Percentiles rank a stretch among this genome's conserved stretches.
These are phyloP conservation scores for Fusarium sp. DNA, from an alignment of 2,329 filamentous ascomycete species.

Conservation along the genomic window DNA sequence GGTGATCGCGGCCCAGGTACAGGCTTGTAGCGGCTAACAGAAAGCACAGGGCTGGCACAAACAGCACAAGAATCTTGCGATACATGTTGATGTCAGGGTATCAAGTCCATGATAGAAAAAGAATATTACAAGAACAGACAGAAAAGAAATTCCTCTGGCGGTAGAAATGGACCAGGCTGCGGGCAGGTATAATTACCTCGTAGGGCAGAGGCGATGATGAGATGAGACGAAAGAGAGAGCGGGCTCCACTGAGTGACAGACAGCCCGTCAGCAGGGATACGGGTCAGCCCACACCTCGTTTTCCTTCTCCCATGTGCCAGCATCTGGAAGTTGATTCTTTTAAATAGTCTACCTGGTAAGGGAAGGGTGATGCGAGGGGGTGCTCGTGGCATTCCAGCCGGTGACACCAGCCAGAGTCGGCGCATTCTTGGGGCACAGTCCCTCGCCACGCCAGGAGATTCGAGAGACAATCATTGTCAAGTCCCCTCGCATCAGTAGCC, in stretches of 20 bases:
- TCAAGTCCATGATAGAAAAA: too few species aligned
- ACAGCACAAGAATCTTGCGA: slow-evolving; percentile 35
- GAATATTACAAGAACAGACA: too few species aligned
- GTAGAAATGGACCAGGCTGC: too few species aligned
- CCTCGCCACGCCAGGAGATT: too few species aligned
- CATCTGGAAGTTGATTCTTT: too few species aligned
- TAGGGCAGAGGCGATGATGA: slow-evolving; percentile 13
- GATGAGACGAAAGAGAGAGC: slow-evolving; percentile 2
- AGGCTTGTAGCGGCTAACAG: slow-evolving; percentile 34
- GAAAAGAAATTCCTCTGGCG: too few species aligned
- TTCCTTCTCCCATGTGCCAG: not conserved
- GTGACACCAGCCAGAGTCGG: slow-evolving; percentile 7
- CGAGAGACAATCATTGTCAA: too few species aligned
- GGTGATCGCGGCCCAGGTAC: slow-evolving; percentile 44
- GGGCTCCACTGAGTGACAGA: slow-evolving; percentile 8
- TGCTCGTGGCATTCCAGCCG: slow-evolving; percentile 6
- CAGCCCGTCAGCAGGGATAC: slow-evolving; percentile 15
- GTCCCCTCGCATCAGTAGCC: not conserved
- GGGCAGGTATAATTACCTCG: too few species aligned
- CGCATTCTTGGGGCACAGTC: not conserved
- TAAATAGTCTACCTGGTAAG: too few species aligned
- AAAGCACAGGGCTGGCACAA: slow-evolving; percentile 40
- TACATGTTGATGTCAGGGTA: too few species aligned
- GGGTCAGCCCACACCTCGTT: slow-evolving; percentile 21
- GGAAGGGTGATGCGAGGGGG: slow-evolving; percentile 5